These are phyloP conservation scores for Solanum pennellii DNA, from an alignment of 257 asterid species.

Conservation along the genomic window DNA sequence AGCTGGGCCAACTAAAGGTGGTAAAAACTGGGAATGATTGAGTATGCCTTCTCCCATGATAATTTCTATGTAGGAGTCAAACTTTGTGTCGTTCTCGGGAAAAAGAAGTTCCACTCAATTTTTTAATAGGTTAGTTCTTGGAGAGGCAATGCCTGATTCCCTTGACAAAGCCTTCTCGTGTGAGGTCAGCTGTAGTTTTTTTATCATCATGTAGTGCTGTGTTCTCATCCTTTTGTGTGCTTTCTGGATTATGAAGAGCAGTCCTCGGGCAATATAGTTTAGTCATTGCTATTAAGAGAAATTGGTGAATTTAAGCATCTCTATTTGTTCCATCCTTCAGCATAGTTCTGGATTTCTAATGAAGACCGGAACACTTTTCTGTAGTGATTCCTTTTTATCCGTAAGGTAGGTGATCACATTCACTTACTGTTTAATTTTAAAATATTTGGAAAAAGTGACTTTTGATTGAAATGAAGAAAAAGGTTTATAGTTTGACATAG, in stretches of 20 bases:
- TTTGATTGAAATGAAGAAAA: background rate
- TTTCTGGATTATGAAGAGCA: background rate
- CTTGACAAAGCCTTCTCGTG: background rate
- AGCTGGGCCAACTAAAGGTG: background rate
- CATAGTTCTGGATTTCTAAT: background rate
- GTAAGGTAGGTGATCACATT: background rate
- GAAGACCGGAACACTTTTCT: background rate
- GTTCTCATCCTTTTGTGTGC: background rate
- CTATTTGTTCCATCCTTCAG: background rate
- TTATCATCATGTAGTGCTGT: background rate
- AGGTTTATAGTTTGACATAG: background rate
- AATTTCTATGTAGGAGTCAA: background rate
- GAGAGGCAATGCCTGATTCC: background rate
- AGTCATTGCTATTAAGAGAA: background rate
- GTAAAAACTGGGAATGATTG: background rate
- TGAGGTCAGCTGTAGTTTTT: background rate
- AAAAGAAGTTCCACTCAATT: background rate
- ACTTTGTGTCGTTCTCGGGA: background rate
- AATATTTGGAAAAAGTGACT: background rate
- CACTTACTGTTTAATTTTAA: background rate
- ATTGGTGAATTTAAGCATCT: background rate
- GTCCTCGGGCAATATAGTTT: background rate
- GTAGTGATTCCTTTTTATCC: background rate
- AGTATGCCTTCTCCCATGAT: background rate
- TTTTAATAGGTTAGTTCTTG: background rate